Base-by-base conservation (phyloP, 768 basidiomycete genomes). In the Mycena pura region DNA sequence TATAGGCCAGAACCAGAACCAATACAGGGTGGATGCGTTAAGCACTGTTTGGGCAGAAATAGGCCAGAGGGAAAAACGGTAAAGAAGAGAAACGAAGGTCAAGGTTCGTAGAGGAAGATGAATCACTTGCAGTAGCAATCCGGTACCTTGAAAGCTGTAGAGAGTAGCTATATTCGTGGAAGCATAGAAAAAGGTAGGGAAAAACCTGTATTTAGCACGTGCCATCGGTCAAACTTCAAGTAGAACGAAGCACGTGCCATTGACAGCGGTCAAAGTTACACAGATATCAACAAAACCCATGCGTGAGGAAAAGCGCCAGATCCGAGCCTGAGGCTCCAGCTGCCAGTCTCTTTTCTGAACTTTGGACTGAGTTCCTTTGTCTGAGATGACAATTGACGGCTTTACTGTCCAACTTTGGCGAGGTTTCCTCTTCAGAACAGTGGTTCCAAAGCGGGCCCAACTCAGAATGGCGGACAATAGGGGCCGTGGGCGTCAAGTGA, bases 21-120 rank as follows among this genome's bases (percentile, higher is more conserved):
- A 62, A 62, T 39, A 45, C 60, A 62, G 60, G 53, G 60, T 62
- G 60, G 60, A 56, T 62, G 60, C 60, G 53, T 61, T 36, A 27
- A 40, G 60, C 60, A 56, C 60, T 62, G 60, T 54, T 62, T 54
- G 60, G 60, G 60, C 60, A 62, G 60, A 62, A 62, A 56, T 22
- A 56, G 60, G 60, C 60, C 53, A 56, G 31, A 5, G 22, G n/a
- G 21, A 13, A 15, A 44, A 36, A n/a, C n/a, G n/a, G n/a, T 13
- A 24, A 21, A 36, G 13, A 21, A 11, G 29, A 32, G 19, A 9
- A 24, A 27, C 7, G 10, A 6, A 40, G 27, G 39, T 9, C 15
- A 24, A 13, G 31, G 38, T n/a, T 28, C 8, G 24, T 40, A 27
- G 28, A 6, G 11, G 22, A 25, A 50, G 11, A 32, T 14, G 5